Evolutionary conservation across 2,329 filamentous ascomycete species (phyloP).

Genomic region (Periconia sp.): DNA sequence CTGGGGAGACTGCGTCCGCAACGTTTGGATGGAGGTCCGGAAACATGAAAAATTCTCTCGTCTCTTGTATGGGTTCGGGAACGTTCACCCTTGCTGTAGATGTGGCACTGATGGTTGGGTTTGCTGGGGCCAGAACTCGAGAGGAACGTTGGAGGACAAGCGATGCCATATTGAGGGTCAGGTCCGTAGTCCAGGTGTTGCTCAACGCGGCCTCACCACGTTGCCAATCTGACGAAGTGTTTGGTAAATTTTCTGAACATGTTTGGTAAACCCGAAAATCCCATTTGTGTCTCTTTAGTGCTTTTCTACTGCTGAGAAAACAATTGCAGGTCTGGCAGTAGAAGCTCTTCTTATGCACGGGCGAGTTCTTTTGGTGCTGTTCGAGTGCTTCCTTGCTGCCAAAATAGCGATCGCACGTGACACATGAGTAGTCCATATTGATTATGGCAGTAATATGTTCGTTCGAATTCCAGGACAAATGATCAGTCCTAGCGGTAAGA

Average conservation of each 20-base stretch:
- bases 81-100: no score
- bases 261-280: background rate
- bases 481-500: no score
- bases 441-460: no score
- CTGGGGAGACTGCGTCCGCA: constrained; percentile 27
- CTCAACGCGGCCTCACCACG: no score
- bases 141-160: no score
- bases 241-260: constrained; percentile 4
- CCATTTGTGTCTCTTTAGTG: background rate
- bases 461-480: no score
- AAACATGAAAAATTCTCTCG: constrained; percentile 14
- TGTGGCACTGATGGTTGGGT: no score
- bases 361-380: constrained; percentile 6
- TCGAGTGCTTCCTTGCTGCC: constrained; percentile 1
- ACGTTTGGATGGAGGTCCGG: constrained; percentile 35
- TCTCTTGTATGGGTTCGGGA: no score
- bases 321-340: constrained; percentile 7
- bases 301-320: constrained; percentile 2
- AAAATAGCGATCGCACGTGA: constrained; percentile 3
- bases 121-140: no score
- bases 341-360: constrained; percentile 5
- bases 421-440: background rate
- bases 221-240: no score
- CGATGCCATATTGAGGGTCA: no score
- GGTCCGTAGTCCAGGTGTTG: no score